Percentiles rank a stretch among this genome's conserved stretches.
These are phyloP conservation scores for Gossypium sturtianum DNA, from an alignment of 345 rosid species.

Conservation along the genomic window DNA sequence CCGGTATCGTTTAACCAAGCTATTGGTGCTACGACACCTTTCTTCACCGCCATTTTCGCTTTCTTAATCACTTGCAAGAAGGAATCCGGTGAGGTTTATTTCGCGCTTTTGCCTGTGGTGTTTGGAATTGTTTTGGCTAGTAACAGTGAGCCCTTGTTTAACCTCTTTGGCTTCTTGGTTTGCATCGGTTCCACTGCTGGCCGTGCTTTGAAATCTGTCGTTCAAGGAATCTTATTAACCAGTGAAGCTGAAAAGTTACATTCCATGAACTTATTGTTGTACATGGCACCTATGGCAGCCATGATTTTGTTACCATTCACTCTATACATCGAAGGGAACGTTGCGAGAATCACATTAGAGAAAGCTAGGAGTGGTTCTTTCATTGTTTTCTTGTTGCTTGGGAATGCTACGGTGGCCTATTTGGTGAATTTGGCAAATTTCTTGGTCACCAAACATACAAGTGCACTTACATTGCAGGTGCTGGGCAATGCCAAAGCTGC, in stretches of 20 bases:
- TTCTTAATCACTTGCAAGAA: slow-evolving; percentile 84
- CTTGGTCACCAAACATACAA: slow-evolving; percentile 95
- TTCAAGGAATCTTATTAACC: slow-evolving; percentile 73
- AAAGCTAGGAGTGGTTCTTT: slow-evolving; percentile 63
- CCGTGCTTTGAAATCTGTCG: slow-evolving; percentile 90
- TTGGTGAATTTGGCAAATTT: slow-evolving; percentile 91
- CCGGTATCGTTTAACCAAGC: slow-evolving; percentile 99
- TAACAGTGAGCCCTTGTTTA: slow-evolving; percentile 86
- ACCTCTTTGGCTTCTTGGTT: slow-evolving; percentile 84
- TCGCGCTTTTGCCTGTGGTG: slow-evolving; percentile 83
- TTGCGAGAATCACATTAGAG: slow-evolving; percentile 62
- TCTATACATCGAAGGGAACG: slow-evolving; percentile 90
- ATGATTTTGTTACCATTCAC: slow-evolving; percentile 82
- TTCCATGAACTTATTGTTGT: slow-evolving; percentile 85
- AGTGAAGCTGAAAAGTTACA: slow-evolving; percentile 92
- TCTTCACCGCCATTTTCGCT: slow-evolving; percentile 93
- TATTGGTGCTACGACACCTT: slow-evolving; percentile 97
- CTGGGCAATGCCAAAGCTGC: slow-evolving; percentile 99
- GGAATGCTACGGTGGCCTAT: slow-evolving; percentile 96
- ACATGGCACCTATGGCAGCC: slow-evolving; percentile 99
- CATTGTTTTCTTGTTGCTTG: slow-evolving; percentile 64
- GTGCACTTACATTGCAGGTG: slow-evolving; percentile 94
- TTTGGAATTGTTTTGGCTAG: slow-evolving; percentile 91
- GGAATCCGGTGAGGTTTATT: slow-evolving; percentile 78
- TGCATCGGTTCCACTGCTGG: slow-evolving; percentile 95